Evolutionary conservation across 352 stramenopile genomes (phyloP).

Genomic region (Phytophthora megakarya): DNA sequence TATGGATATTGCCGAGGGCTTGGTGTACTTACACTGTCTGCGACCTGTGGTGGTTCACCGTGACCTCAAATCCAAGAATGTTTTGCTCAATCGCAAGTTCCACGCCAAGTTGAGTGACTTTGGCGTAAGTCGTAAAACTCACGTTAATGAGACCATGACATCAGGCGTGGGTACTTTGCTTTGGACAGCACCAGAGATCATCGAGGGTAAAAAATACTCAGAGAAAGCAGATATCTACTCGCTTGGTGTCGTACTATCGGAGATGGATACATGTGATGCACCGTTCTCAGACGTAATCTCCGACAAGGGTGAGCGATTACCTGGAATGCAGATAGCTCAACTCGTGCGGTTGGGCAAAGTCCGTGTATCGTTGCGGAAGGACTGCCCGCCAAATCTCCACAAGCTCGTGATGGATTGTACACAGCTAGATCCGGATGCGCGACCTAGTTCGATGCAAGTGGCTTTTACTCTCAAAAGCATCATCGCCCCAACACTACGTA

Average conservation of each 20-base stretch:
- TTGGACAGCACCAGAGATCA: conserved; percentile 90
- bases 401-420: conserved; percentile 65
- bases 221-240: conserved; percentile 91
- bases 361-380: conserved; percentile 51
- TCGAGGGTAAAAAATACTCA: conserved; percentile 84
- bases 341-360: conserved; percentile 62
- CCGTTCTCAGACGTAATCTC: conserved; percentile 63
- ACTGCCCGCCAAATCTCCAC: conserved; percentile 60
- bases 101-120: conserved; percentile 90
- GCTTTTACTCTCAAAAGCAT: conserved; percentile 79
- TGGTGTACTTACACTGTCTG: conserved; percentile 86
- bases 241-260: conserved; percentile 81
- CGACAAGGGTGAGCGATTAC: conserved; percentile 52
- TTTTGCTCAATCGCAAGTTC: conserved; percentile 70
- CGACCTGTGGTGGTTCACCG: conserved; percentile 80
- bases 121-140: conserved; percentile 77
- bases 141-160: conserved; percentile 77
- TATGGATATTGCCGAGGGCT: conserved; percentile 80
- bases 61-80: conserved; percentile 89
- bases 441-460: conserved; percentile 73
- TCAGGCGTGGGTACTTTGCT: conserved; percentile 79
- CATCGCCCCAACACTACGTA: conserved; percentile 55
- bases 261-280: conserved; percentile 71
- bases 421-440: conserved; percentile 61
- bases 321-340: conserved; percentile 75